Evolutionary conservation across 208 protist genomes (phyloP).

Genomic region (Endotrypanum monterogeii): DNA sequence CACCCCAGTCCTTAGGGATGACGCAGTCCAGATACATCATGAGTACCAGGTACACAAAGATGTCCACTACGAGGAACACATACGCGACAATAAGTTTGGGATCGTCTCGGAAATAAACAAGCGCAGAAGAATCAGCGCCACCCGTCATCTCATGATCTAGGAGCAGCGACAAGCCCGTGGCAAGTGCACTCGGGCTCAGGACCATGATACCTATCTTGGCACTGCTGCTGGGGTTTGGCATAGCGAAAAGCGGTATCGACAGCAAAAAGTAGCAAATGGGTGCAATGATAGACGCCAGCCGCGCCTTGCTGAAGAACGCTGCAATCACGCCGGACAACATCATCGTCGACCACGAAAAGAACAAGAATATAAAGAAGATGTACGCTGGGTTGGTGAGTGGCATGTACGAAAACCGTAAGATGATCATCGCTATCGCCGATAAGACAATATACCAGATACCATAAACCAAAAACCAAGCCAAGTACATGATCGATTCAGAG

Average conservation of each 20-base stretch:
- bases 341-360: constrained; percentile 48
- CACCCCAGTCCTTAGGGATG: constrained; percentile 68
- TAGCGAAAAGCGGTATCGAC: constrained; percentile 38
- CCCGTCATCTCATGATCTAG: constrained; percentile 26
- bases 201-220: constrained; percentile 31
- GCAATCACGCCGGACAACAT: constrained; percentile 41
- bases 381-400: constrained; percentile 26
- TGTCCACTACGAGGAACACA: constrained; percentile 36
- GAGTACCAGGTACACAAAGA: constrained; percentile 62
- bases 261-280: constrained; percentile 78
- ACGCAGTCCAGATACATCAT: constrained; percentile 78
- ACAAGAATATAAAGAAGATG: constrained; percentile 57
- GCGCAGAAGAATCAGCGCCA: constrained; percentile 21
- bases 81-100: constrained; percentile 36
- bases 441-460: constrained; percentile 40
- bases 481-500: constrained; percentile 44
- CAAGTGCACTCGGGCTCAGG: constrained; percentile 41
- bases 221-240: constrained; percentile 18
- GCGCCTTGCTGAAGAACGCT: constrained; percentile 72
- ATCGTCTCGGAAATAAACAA: constrained; percentile 23
- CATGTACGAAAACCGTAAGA: constrained; percentile 56
- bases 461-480: constrained; percentile 54
- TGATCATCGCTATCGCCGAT: constrained; percentile 46
- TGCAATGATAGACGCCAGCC: constrained; percentile 56
- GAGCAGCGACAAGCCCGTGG: constrained; percentile 17